Conservation (phyloP, 1,284 basidiomycete species). For the Ceratobasidium sp. region DNA sequence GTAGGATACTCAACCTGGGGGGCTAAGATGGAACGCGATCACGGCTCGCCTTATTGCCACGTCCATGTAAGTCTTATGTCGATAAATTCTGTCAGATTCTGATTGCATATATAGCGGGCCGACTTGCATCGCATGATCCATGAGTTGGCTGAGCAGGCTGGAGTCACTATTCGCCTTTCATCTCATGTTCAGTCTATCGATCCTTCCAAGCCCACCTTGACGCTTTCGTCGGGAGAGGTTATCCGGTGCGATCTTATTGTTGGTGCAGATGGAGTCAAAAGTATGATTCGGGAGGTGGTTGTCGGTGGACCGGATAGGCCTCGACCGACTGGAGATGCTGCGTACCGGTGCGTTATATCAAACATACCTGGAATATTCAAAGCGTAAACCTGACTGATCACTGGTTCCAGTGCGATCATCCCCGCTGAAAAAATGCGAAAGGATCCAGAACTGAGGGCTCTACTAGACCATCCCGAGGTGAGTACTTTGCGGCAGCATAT, state of each 20-base stretch:
- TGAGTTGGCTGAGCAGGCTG: slow-evolving; percentile 59
- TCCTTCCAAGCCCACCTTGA: slow-evolving; percentile 54
- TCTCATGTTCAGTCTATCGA: slow-evolving; percentile 61
- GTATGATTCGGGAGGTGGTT: slow-evolving; percentile 63
- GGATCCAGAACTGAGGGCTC: slow-evolving; percentile 42
- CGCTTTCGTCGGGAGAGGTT: slow-evolving; percentile 56
- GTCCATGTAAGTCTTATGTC: slow-evolving; percentile 53
- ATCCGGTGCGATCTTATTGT: slow-evolving; percentile 62
- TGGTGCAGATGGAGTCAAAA: slow-evolving; percentile 67
- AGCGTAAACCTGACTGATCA: neutral
- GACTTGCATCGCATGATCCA: slow-evolving; percentile 66
- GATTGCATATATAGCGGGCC: slow-evolving; percentile 56
- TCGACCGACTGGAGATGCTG: slow-evolving; percentile 64
- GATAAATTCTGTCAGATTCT: neutral
- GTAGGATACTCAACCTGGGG: slow-evolving; percentile 62
- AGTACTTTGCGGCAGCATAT: neutral
- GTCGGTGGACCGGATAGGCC: slow-evolving; percentile 56
- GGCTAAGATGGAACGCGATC: slow-evolving; percentile 56
- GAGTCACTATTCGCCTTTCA: slow-evolving; percentile 60
- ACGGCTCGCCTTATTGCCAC: slow-evolving; percentile 65
- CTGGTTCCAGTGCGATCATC: slow-evolving; percentile 41
- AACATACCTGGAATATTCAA: neutral
- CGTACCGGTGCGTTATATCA: slow-evolving; percentile 51
- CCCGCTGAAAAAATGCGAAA: slow-evolving; percentile 41
- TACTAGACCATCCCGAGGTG: slow-evolving; percentile 42